Conservation (phyloP, 495 filamentous ascomycete genomes). For the Podospora conica region DNA sequence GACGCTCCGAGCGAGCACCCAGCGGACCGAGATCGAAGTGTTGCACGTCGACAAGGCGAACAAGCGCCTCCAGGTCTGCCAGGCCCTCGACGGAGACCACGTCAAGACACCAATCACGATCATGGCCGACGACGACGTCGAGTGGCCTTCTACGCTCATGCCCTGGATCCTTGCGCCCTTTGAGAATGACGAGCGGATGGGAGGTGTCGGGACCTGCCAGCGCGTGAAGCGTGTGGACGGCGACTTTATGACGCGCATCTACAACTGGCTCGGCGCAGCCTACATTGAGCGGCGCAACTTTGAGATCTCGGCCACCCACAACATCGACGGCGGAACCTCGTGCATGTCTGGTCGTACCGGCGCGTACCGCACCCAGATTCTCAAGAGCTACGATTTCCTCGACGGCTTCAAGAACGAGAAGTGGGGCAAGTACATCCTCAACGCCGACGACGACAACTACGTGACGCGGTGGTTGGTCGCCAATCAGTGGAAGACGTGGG, state of each 20-base stretch:
- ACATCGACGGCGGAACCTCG: slow-evolving; percentile 78
- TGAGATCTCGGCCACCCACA: slow-evolving; percentile 80
- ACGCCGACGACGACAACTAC: slow-evolving; percentile 81
- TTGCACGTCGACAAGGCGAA: slow-evolving; percentile 48
- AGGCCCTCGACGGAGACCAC: slow-evolving; percentile 60
- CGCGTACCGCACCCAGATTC: slow-evolving; percentile 72
- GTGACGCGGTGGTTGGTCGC: slow-evolving; percentile 75
- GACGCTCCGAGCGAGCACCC: slow-evolving; percentile 24
- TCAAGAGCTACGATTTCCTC: slow-evolving; percentile 70
- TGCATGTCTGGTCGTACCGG: slow-evolving; percentile 85
- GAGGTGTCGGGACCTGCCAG: slow-evolving; percentile 80
- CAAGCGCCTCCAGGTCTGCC: slow-evolving; percentile 78
- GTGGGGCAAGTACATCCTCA: slow-evolving; percentile 66
- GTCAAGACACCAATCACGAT: slow-evolving; percentile 69
- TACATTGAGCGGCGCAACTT: slow-evolving; percentile 85
- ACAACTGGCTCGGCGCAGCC: slow-evolving; percentile 71
- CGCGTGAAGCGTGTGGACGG: slow-evolving; percentile 61
- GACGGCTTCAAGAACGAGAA: slow-evolving; percentile 65
- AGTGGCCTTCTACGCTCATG: slow-evolving; percentile 69
- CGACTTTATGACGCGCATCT: slow-evolving; percentile 52
- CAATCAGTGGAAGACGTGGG: slow-evolving; percentile 68
- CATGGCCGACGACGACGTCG: slow-evolving; percentile 84
- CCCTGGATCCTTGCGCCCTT: slow-evolving; percentile 83
- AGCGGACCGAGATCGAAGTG: slow-evolving; percentile 37
- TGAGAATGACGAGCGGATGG: slow-evolving; percentile 62